Evolutionary conservation across 2,329 filamentous ascomycete species (phyloP), one percentile per base, ranked within the genome.

Genomic region (Lizonia empirigonia): DNA sequence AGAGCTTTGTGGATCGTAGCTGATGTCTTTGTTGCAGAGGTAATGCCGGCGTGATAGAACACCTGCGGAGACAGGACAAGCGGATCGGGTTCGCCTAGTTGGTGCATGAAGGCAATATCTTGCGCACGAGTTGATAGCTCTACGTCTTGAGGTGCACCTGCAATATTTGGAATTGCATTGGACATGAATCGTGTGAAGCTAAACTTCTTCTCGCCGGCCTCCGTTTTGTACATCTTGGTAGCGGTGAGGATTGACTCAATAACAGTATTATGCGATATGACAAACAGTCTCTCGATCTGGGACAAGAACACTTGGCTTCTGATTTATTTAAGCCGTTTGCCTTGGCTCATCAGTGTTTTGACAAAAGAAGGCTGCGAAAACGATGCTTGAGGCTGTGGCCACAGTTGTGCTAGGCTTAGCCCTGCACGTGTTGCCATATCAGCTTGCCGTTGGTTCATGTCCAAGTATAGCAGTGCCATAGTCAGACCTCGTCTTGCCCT

Each of bases 131-230:
- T 35, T 5, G 47, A 35, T 3, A 50, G 13, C 0, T 40, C 29
- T n/a, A 18, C 40, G 29, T 44, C 23, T 15, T 39, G 47, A 20
- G 47, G n/a, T 44, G 40, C 22, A n/a, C 47, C 40, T 2, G 40
- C 40, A 5, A 44, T 44, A n/a, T 44, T 50, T 1, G 40, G 47
- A 7, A 50, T 29, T 2, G 47, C 29, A 15, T 50, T 50, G 0
- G 47, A 44, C 35, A 50, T 50, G 29, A 50, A 44, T 7, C 29
- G 20, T 7, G 47, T 50, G 40, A 50, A 50, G 47, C 47, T 50
- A 29, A 50, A 50, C 35, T 50, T 44, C 35, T 27, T 44, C 22
- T 40, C 24, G 13, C 47, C 40, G 4, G 18, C 29, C 22, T 44
- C 27, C 13, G 47, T 50, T 20, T 35, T 50, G 35, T 44, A 50